A percentile compares a stretch with the other conserved stretches of the same genome.
Conservation (phyloP, 164 flowering plant species). For the Cinnamomum chago region DNA sequence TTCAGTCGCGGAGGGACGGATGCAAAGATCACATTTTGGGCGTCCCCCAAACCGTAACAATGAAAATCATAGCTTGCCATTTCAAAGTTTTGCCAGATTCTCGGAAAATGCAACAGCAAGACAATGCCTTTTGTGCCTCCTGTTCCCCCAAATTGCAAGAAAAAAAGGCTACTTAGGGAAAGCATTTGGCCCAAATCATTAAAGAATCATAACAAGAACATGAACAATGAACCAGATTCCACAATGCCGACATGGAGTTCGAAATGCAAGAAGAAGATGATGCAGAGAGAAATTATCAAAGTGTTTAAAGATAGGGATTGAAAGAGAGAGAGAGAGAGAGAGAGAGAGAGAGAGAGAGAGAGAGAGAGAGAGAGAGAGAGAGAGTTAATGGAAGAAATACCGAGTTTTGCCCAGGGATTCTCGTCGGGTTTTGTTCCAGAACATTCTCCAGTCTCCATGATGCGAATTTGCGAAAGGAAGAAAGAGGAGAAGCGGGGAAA, state of each 20-base stretch:
- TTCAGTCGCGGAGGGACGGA: too few relatives aligned
- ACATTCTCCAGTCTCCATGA: constrained; percentile 4
- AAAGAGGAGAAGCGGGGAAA: background rate
- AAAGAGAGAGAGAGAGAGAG: background rate
- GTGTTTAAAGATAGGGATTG: background rate
- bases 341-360: background rate
- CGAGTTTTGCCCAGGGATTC: constrained; percentile 4
- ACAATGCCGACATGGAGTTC: background rate
- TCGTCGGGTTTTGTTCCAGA: background rate
- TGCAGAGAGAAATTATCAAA: background rate
- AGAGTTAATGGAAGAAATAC: background rate
- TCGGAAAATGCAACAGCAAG: too few relatives aligned
- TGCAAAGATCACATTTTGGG: too few relatives aligned
- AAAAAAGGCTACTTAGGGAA: too few relatives aligned
- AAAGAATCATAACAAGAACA: too few relatives aligned
- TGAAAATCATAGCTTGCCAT: too few relatives aligned
- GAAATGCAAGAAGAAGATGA: background rate
- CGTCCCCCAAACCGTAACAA: too few relatives aligned
- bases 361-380: background rate
- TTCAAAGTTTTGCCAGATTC: too few relatives aligned
- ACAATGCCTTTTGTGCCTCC: too few relatives aligned
- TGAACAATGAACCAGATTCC: background rate
- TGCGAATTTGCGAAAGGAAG: background rate
- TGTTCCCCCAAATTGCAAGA: too few relatives aligned
- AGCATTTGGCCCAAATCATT: too few relatives aligned